A percentile compares a stretch with the other conserved stretches of the same genome.
Conservation (phyloP, 1,139 yeast species). For the Taiozyma sp. region DNA sequence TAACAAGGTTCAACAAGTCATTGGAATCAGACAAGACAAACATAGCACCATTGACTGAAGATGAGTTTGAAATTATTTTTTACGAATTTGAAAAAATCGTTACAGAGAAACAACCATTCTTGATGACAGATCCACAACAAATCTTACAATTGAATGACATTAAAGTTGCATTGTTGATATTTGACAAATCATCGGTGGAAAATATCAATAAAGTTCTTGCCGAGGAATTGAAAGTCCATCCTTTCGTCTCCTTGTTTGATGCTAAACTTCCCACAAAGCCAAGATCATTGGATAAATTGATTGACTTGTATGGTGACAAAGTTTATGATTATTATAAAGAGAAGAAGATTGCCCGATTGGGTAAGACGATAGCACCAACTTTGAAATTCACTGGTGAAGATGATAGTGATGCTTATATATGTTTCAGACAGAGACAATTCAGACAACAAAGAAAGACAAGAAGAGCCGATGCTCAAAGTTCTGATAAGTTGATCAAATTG, state of each 20-base stretch:
- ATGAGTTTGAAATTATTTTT: constrained; percentile 79
- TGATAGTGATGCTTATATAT: constrained; percentile 90
- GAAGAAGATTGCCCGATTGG: constrained; percentile 66
- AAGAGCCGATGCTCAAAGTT: constrained; percentile 86
- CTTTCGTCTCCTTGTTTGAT: constrained; percentile 42
- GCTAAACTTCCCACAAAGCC: constrained; percentile 29
- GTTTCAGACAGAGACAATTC: constrained; percentile 93
- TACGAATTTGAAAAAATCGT: constrained; percentile 71
- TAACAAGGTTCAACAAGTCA: constrained; percentile 37
- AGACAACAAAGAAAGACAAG: constrained; percentile 96
- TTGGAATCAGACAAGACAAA: constrained; percentile 15
- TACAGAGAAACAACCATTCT: constrained; percentile 79
- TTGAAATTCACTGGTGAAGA: constrained; percentile 83
- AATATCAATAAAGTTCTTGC: constrained; percentile 29
- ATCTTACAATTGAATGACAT: constrained; percentile 69
- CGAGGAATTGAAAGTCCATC: constrained; percentile 29
- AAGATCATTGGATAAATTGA: constrained; percentile 46
- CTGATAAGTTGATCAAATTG: constrained; percentile 72
- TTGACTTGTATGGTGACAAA: constrained; percentile 58
- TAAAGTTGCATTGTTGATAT: constrained; percentile 36
- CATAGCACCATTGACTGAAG: constrained; percentile 50
- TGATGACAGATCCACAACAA: constrained; percentile 78
- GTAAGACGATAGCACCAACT: constrained; percentile 66
- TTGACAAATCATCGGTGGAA: constrained; percentile 27
- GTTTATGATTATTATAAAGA: constrained; percentile 80